Conservation (phyloP, 2,329 filamentous ascomycete genomes). For the Nothopassalora personata region DNA sequence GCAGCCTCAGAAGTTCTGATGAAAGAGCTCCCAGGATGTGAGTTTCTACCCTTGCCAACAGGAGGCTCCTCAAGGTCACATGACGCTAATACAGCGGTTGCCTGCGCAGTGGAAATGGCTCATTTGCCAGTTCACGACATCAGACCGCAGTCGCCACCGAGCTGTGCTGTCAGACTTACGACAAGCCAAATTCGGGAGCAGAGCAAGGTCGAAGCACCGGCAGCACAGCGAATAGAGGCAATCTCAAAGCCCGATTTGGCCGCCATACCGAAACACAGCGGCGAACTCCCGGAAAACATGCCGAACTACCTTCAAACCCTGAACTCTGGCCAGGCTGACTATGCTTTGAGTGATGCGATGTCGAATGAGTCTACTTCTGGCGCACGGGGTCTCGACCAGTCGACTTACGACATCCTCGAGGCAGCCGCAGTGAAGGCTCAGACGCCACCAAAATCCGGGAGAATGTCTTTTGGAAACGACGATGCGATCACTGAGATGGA, state of each 20-base stretch:
- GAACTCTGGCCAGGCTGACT: neutral
- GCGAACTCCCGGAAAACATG: slow-evolving; percentile 3
- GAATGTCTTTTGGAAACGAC: slow-evolving; percentile 30
- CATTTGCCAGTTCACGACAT: slow-evolving; percentile 18
- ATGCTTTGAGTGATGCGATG: neutral
- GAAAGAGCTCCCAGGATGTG: slow-evolving; percentile 14
- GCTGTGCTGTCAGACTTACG: slow-evolving; percentile 10
- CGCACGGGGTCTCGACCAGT: neutral
- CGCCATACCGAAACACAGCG: neutral
- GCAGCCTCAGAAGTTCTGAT: slow-evolving; percentile 18
- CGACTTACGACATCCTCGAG: slow-evolving; percentile 24
- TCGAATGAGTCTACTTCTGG: neutral
- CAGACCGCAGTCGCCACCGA: slow-evolving; percentile 15
- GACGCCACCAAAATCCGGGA: slow-evolving; percentile 11
- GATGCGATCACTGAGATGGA: slow-evolving; percentile 49
- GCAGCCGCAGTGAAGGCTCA: slow-evolving; percentile 21
- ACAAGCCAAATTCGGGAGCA: slow-evolving; percentile 7
- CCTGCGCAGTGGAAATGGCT: slow-evolving; percentile 17
- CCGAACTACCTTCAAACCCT: slow-evolving; percentile 5
- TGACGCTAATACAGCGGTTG: slow-evolving; percentile 24
- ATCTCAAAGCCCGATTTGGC: neutral
- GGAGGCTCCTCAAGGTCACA: slow-evolving; percentile 15
- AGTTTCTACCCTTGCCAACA: slow-evolving; percentile 7
- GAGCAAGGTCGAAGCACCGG: neutral
- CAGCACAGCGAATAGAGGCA: neutral